A percentile compares a stretch with the other conserved stretches of the same genome.
These are phyloP conservation scores for Vaccinium vitisidaea DNA, from an alignment of 148 eudicot species.

Conservation along the genomic window DNA sequence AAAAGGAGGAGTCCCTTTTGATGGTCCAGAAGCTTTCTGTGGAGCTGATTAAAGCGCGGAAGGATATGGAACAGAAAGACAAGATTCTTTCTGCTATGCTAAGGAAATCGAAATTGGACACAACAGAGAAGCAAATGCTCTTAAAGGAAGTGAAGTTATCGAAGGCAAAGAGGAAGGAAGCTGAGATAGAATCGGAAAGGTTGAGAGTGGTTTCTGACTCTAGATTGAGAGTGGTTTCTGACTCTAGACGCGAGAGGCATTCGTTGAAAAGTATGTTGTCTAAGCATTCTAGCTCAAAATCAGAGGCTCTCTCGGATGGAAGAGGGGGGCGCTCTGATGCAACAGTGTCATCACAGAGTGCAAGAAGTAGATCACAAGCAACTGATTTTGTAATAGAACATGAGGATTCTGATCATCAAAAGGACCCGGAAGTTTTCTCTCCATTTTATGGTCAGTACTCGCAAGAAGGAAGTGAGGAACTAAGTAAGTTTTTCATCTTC, in stretches of 20 bases:
- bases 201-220: conserved; percentile 50
- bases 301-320: conserved; percentile 31
- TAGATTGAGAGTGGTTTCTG: conserved; percentile 51
- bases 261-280: conserved; percentile 65
- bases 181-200: conserved; percentile 44
- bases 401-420: conserved; percentile 37
- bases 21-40: conserved; percentile 63
- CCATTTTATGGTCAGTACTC: conserved; percentile 28
- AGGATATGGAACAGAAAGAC: conserved; percentile 76
- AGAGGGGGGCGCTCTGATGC: conserved; percentile 25
- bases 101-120: conserved; percentile 68
- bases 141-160: conserved; percentile 63
- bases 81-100: conserved; percentile 74
- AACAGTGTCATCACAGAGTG: conserved; percentile 21
- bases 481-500: conserved; percentile 41
- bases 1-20: conserved; percentile 68
- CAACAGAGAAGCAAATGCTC: conserved; percentile 57
- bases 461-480: conserved; percentile 32
- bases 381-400: conserved; percentile 31
- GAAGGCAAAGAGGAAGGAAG: conserved; percentile 55
- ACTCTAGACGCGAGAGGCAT: conserved; percentile 46
- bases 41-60: conserved; percentile 55
- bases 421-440: conserved; percentile 29
- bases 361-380: conserved; percentile 22
- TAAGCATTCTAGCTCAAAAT: conserved; percentile 44